phyloP scores from a whole-genome alignment of 2,329 filamentous ascomycete genomes.

The Beauveria pseudobassiana region DNA sequence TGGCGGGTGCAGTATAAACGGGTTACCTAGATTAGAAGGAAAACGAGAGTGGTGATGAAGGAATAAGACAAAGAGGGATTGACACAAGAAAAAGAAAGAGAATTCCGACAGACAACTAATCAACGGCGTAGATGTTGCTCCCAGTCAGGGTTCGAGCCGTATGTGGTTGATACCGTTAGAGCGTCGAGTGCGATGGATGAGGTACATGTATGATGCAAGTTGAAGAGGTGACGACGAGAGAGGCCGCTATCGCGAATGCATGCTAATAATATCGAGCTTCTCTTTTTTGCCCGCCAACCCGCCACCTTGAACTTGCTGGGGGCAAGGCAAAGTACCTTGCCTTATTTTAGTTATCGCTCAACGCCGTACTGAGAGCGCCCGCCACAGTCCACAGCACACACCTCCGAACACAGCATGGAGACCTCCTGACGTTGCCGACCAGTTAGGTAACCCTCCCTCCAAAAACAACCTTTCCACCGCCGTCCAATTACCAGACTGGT shows the following conservation, averaged over 20 bases:
- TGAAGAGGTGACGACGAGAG: neutral
- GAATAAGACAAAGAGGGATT: neutral
- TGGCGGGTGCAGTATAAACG: neutral
- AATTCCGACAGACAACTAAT: neutral
- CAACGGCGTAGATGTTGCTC: neutral
- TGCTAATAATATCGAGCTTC: neutral
- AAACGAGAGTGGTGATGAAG: neutral
- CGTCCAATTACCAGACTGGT: too few relatives aligned
- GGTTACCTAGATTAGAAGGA: slow-evolving; percentile 2
- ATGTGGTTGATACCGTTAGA: neutral
- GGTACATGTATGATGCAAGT: slow-evolving; percentile 6
- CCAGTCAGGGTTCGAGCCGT: neutral
- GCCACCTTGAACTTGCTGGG: neutral
- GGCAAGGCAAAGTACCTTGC: neutral
- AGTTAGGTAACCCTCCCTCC: too few relatives aligned
- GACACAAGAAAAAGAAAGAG: neutral
- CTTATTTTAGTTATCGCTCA: too few relatives aligned
- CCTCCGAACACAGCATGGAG: neutral
- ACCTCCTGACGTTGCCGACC: neutral
- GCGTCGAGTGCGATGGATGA: neutral
- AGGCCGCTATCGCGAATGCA: neutral
- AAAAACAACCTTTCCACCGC: too few relatives aligned
- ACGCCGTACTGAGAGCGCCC: neutral
- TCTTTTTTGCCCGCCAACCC: neutral
- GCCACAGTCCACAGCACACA: neutral